These are phyloP conservation scores for Sungouiella blattae DNA, from an alignment of 805 yeast species.

Conservation along the genomic window DNA sequence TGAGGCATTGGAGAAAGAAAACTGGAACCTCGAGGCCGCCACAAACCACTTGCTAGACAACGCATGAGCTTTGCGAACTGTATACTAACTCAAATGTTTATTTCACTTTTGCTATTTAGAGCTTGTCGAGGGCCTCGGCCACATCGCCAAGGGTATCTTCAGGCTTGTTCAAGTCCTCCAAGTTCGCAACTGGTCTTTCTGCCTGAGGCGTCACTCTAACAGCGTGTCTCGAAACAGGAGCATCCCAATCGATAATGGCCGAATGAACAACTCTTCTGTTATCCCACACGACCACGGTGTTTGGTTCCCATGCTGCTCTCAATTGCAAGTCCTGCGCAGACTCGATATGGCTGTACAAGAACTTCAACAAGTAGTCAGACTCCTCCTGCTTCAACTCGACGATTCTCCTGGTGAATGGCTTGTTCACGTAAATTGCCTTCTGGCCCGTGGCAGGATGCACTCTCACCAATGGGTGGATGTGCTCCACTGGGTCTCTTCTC, in stretches of 20 bases:
- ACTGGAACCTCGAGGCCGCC: slow-evolving; percentile 82
- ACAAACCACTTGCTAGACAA: slow-evolving; percentile 78
- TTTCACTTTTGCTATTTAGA: neutral
- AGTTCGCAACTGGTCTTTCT: slow-evolving; percentile 35
- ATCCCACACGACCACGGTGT: slow-evolving; percentile 36
- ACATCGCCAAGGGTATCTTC: slow-evolving; percentile 3
- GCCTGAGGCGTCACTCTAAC: slow-evolving; percentile 37
- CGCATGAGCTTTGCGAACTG: slow-evolving; percentile 39
- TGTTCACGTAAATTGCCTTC: slow-evolving; percentile 29
- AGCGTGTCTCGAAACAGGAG: slow-evolving; percentile 34
- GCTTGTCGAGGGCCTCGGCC: slow-evolving; percentile 4
- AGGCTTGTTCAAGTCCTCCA: slow-evolving; percentile 32
- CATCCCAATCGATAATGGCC: slow-evolving; percentile 34
- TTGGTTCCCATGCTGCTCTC: slow-evolving; percentile 35
- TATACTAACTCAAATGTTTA: neutral
- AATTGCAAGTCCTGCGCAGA: slow-evolving; percentile 33
- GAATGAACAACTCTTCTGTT: slow-evolving; percentile 33
- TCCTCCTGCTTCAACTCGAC: slow-evolving; percentile 36
- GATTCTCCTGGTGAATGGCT: slow-evolving; percentile 32
- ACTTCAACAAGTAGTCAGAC: slow-evolving; percentile 26
- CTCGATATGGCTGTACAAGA: slow-evolving; percentile 32
- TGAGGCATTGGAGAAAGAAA: slow-evolving; percentile 62
- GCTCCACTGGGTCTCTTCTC: slow-evolving; percentile 30
- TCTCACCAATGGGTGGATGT: slow-evolving; percentile 34
- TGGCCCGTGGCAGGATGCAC: slow-evolving; percentile 33